phyloP scores from a whole-genome alignment of 2,329 filamentous ascomycete genomes.

The Aspergillus flavus region DNA sequence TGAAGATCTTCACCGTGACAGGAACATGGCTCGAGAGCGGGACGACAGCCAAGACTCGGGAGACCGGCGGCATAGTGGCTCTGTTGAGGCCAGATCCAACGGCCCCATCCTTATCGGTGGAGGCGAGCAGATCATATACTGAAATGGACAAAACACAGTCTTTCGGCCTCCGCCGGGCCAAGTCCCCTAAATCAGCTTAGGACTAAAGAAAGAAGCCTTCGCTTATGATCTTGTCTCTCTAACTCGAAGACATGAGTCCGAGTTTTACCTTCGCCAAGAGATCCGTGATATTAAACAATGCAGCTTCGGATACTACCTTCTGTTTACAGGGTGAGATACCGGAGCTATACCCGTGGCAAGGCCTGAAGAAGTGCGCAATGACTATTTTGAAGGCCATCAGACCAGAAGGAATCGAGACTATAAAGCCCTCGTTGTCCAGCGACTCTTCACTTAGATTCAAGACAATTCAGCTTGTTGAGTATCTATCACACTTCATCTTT shows the following conservation, averaged over 20 bases:
- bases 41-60: not conserved
- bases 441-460: not conserved
- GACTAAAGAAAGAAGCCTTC: not conserved
- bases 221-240: not conserved
- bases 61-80: not conserved
- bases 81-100: not conserved
- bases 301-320: slow-evolving; percentile 4
- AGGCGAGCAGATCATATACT: not conserved
- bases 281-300: not conserved
- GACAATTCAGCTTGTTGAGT: not conserved
- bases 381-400: not conserved
- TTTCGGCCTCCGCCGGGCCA: slow-evolving; percentile 28
- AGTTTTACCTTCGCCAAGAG: slow-evolving; percentile 2
- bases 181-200: slow-evolving; percentile 11
- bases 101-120: slow-evolving; percentile 4
- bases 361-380: not conserved
- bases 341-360: not conserved
- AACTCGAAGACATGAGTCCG: not conserved
- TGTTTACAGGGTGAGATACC: not conserved
- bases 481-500: not conserved
- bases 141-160: not conserved
- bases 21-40: not conserved
- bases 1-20: slow-evolving; percentile 1
- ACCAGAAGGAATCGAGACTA: not conserved
- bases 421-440: not conserved